These are phyloP conservation scores for Gnomoniopsis sp. DNA, from an alignment of 2,329 filamentous ascomycete species.

Conservation along the genomic window DNA sequence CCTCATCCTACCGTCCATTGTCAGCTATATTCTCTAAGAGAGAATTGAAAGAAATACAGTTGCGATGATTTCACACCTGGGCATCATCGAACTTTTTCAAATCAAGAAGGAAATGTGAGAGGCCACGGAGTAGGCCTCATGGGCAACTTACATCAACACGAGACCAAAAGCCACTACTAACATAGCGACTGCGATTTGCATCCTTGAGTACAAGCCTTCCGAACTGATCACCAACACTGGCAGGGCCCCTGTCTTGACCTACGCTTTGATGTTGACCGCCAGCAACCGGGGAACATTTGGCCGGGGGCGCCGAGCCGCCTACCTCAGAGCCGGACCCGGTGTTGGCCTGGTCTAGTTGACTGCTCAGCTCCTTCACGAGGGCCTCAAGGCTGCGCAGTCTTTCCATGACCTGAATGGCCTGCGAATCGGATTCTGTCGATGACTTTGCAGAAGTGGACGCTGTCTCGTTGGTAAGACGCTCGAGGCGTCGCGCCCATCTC, in stretches of 20 bases:
- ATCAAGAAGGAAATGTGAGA: not conserved
- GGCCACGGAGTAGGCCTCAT: not conserved
- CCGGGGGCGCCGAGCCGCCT: constrained; percentile 25
- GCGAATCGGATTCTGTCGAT: constrained; percentile 22
- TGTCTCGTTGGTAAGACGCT: constrained; percentile 32
- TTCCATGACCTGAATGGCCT: constrained; percentile 41
- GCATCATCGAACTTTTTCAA: too few species aligned
- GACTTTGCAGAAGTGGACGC: constrained; percentile 29
- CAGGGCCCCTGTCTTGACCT: too few species aligned
- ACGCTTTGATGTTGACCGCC: constrained; percentile 20
- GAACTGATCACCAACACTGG: too few species aligned
- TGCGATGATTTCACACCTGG: too few species aligned
- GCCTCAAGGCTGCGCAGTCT: constrained; percentile 46
- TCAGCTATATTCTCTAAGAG: too few species aligned
- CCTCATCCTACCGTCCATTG: not conserved
- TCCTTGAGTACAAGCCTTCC: constrained; percentile 46
- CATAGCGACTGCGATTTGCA: constrained; percentile 40
- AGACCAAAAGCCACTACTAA: constrained; percentile 54
- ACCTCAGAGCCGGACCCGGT: constrained; percentile 23
- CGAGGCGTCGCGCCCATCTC: constrained; percentile 51
- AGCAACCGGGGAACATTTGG: constrained; percentile 26
- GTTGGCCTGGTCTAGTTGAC: constrained; percentile 42
- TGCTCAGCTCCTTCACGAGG: constrained; percentile 47
- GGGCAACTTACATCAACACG: constrained; percentile 45
- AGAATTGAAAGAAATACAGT: not conserved